Base-by-base conservation (phyloP, 2,329 filamentous ascomycete species). In the Colletotrichum navitas region DNA sequence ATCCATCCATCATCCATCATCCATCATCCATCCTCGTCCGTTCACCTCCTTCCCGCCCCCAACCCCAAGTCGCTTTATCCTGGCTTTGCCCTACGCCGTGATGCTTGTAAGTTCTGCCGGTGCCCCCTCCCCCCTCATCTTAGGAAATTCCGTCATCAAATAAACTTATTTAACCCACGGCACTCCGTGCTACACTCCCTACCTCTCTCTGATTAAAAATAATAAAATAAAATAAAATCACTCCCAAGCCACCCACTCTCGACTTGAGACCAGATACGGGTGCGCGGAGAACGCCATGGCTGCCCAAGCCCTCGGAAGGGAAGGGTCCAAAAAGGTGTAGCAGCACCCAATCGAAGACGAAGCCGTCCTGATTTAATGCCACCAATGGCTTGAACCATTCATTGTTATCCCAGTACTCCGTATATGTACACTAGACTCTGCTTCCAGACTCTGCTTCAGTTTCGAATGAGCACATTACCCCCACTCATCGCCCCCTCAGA, bases 141-240 rank as follows among this genome's bases (percentile, higher is more conserved):
- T 4, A 41, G 47, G 39, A 56, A 67, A 62, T 71, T 71, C 63
- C 68, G 68, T 71, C 63, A 67, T 71, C 49, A 58, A 58, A 62
- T 71, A 67, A 51, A 71, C 63, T 71, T 66, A 26, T 26, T 45
- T 24, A 24, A 12, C 12, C n/a, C 45, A 51, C 62, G 55, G 67
- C 39, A 60, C 24, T 52, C 41, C 26, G 24, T 61, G 24, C 41
- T 34, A 26, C 47, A 34, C 45, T 21, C 18, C 41, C 18, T 43
- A 16, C 39, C 1, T 24, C 16, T 47, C 45, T 60, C 21, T 49
- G 29, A 29, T 29, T 29, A 29, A 2, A 29, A 29, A 29, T 45
- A 45, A 58, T 24, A 58, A 52, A 34, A 52, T 5, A 4, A 58
- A 36, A 41, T 18, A 36, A 29, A 29, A 29, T 4, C 2, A 29